Evolutionary conservation across 179 eudicot genomes (phyloP).

Genomic region (Beta corolliflora): DNA sequence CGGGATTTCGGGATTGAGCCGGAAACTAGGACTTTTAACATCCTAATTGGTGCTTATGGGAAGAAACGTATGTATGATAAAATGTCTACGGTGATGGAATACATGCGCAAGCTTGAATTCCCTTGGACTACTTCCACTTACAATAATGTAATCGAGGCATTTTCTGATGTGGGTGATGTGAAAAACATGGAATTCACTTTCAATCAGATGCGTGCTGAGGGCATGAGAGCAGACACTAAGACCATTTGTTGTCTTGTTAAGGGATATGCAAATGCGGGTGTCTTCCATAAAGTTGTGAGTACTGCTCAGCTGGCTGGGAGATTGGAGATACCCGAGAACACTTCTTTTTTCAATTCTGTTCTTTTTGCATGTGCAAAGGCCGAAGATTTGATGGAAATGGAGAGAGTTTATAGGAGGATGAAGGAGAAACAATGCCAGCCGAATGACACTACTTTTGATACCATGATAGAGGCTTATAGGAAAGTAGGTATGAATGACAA

Average conservation of each 20-base stretch:
- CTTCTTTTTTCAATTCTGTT: slow-evolving; percentile 77
- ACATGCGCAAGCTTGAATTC: slow-evolving; percentile 87
- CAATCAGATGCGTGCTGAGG: slow-evolving; percentile 90
- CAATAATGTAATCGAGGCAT: slow-evolving; percentile 93
- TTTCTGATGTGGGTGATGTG: slow-evolving; percentile 79
- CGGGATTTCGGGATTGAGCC: slow-evolving; percentile 87
- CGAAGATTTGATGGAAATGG: slow-evolving; percentile 92
- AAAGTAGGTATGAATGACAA: slow-evolving; percentile 82
- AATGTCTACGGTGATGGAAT: slow-evolving; percentile 96
- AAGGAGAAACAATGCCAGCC: slow-evolving; percentile 64
- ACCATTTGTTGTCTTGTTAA: slow-evolving; percentile 87
- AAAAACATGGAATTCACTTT: slow-evolving; percentile 83
- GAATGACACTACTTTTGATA: slow-evolving; percentile 55
- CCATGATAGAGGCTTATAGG: slow-evolving; percentile 66
- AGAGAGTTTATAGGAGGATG: slow-evolving; percentile 77
- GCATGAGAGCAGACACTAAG: slow-evolving; percentile 84
- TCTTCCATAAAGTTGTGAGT: slow-evolving; percentile 76
- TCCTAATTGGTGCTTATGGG: slow-evolving; percentile 92
- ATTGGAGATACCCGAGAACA: slow-evolving; percentile 81
- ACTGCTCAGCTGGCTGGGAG: slow-evolving; percentile 75
- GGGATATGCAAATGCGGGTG: slow-evolving; percentile 73
- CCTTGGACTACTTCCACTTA: slow-evolving; percentile 97
- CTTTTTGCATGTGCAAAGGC: slow-evolving; percentile 88
- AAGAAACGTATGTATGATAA: slow-evolving; percentile 89
- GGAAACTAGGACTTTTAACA: slow-evolving; percentile 90